A percentile compares a stretch with the other conserved stretches of the same genome.
Evolutionary conservation across 176 grass and related monocot species (phyloP).

Genomic region (Oryza glumipatula): DNA sequence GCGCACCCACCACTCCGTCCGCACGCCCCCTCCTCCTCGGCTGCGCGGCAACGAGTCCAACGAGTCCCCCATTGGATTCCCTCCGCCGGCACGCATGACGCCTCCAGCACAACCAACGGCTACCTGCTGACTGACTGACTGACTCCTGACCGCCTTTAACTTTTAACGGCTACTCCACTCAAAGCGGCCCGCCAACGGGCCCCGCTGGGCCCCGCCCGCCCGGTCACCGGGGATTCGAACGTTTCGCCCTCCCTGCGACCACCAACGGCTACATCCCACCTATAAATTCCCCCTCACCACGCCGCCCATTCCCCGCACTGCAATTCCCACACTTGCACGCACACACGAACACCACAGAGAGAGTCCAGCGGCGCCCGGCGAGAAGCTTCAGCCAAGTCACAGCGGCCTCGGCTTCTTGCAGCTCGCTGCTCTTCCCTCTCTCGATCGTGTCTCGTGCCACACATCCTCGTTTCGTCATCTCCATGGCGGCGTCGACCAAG

Average conservation of each 20-base stretch:
- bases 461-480: not conserved
- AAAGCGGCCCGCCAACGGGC: not conserved
- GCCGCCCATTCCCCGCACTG: not conserved
- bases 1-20: too few species aligned
- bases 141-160: conserved; percentile 15
- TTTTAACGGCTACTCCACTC: conserved; percentile 73
- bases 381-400: conserved; percentile 3
- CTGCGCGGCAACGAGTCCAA: not conserved
- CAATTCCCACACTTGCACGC: not conserved
- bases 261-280: conserved; percentile 62
- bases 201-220: conserved; percentile 11
- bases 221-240: conserved; percentile 53
- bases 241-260: conserved; percentile 29
- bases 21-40: too few species aligned
- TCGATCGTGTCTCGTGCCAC: not conserved
- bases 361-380: conserved; percentile 40
- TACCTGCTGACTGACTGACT: conserved; percentile 37
- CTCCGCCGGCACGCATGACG: conserved; percentile 38
- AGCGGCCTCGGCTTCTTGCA: conserved; percentile 2
- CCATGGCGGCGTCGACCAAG: conserved; percentile 58
- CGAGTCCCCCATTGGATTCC: conserved; percentile 37
- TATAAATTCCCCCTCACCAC: conserved; percentile 51
- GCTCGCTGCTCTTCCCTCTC: conserved; percentile 25
- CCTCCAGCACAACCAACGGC: conserved; percentile 53
- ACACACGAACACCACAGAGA: not conserved